Evolutionary conservation across 2,329 filamentous ascomycete genomes (phyloP), one percentile per base, ranked within the genome.

Genomic region (Trichoderma koningii): DNA sequence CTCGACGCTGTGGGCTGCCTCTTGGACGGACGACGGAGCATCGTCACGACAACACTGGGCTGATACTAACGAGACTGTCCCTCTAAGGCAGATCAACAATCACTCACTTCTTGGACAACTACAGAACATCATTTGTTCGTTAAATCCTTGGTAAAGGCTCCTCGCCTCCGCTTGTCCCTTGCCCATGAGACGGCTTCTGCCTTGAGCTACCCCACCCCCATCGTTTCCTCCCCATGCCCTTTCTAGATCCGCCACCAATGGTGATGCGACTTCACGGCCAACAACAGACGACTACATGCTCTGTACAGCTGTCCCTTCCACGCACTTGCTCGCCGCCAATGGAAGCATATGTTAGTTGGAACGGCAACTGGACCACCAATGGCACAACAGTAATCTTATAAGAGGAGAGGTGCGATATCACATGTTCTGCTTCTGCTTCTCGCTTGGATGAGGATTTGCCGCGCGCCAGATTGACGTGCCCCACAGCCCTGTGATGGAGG

Each of bases 161-260:
- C 19, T 23, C 5, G 3, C 28, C 2, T 41, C 23, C 17, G 38
- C 53, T 28, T 12, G 10, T 3, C 34, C 12, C 12, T 38, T 14
- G 34, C 3, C 34, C 34, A 38, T 38, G 12, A 38, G 34, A 38
- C 34, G 12, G 12, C 21, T n/a, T 56, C 21, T 45, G 17, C 21
- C n/a, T 30, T 34, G 21, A 21, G 14, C n/a, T 52, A 41, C 57
- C 34, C 57, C 57, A 52, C 57, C 7, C n/a, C 38, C 34, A 61
- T 17, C 12, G 28, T 30, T 2, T 42, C 57, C 17, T 50, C 14
- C 3, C 55, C 28, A 38, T 59, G 14, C 44, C 45, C 19, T 50
- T 26, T 50, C 55, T 15, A 12, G 14, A 38, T 38, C 10, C 14
- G 34, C 34, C 34, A 38, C 34, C 34, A 14, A 14, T 38, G 34